Conservation (phyloP, 2,329 filamentous ascomycete genomes). For the Ramichloridium luteum region DNA sequence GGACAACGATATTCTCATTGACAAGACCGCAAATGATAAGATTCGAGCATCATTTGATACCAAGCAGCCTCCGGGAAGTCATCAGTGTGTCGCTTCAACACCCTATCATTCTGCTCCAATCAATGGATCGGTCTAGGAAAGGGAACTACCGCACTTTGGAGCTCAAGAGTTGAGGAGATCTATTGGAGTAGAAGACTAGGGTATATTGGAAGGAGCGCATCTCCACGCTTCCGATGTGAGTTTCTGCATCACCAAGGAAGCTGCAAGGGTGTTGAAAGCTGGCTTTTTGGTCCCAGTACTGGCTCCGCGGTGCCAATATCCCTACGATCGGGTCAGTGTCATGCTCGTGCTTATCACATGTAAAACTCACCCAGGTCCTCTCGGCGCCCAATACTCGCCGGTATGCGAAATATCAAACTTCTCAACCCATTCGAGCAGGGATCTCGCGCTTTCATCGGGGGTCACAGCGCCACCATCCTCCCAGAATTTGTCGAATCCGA, state of each 20-base stretch:
- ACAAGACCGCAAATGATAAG: too few relatives aligned
- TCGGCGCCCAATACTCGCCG: conserved; percentile 61
- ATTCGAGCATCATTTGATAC: too few relatives aligned
- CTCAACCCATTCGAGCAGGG: conserved; percentile 48
- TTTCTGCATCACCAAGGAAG: conserved; percentile 58
- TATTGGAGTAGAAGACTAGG: too few relatives aligned
- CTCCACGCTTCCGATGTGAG: not conserved
- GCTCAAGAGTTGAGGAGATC: too few relatives aligned
- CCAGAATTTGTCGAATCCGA: conserved; percentile 65
- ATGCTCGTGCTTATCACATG: conserved; percentile 3
- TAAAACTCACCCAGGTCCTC: conserved; percentile 44
- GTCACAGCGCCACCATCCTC: conserved; percentile 57
- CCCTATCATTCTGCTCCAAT: too few relatives aligned
- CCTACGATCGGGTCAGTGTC: conserved; percentile 27
- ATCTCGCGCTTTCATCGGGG: conserved; percentile 53
- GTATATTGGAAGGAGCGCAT: too few relatives aligned
- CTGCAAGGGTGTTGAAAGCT: conserved; percentile 50
- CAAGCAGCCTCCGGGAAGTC: too few relatives aligned
- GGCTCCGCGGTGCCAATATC: conserved; percentile 58
- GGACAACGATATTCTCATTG: too few relatives aligned
- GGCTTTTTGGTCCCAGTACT: conserved; percentile 45
- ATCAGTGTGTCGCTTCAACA: too few relatives aligned
- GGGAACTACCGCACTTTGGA: too few relatives aligned
- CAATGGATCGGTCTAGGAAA: too few relatives aligned
- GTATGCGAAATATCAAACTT: conserved; percentile 53